phyloP scores from a whole-genome alignment of 352 stramenopile genomes.

The Ophiocytium majus region DNA sequence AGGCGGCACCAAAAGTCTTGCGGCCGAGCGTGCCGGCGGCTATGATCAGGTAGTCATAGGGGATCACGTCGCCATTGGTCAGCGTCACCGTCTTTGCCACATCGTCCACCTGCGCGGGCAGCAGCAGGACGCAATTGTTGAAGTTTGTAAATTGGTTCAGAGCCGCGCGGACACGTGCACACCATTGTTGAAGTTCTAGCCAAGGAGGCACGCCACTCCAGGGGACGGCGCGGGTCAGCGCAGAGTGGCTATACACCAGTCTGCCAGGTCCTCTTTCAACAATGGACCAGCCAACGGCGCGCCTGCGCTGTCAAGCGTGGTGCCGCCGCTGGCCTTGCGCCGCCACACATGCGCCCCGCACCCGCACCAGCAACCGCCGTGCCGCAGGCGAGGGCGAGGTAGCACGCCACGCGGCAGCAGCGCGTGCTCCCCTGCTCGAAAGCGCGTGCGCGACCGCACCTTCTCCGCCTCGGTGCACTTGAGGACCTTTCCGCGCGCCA shows the following conservation, averaged over 20 bases:
- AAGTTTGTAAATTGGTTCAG: background rate
- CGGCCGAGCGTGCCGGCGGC: slow-evolving; percentile 35
- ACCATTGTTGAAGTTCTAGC: background rate
- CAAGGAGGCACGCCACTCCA: background rate
- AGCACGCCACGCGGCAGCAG: too few species aligned
- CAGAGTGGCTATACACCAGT: background rate
- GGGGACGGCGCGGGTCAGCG: background rate
- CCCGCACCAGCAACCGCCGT: background rate
- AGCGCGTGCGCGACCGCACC: background rate
- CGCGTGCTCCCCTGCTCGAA: too few species aligned
- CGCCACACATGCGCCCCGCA: background rate
- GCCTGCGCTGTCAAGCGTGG: background rate
- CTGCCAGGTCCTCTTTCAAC: background rate
- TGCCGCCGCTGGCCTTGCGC: background rate
- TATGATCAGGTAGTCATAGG: slow-evolving; percentile 47
- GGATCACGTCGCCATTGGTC: slow-evolving; percentile 27
- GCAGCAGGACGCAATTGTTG: background rate
- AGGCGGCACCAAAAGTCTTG: slow-evolving; percentile 25
- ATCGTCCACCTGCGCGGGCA: slow-evolving; percentile 23
- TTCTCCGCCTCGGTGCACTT: slow-evolving; percentile 6
- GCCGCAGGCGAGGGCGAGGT: background rate
- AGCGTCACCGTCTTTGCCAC: slow-evolving; percentile 34
- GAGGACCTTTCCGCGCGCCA: slow-evolving; percentile 33
- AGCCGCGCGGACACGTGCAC: background rate
- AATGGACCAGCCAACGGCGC: background rate